A percentile compares a stretch with the other conserved stretches of the same genome.
phyloP scores from a whole-genome alignment of 116 monocot genomes.

The Zostera marina region DNA sequence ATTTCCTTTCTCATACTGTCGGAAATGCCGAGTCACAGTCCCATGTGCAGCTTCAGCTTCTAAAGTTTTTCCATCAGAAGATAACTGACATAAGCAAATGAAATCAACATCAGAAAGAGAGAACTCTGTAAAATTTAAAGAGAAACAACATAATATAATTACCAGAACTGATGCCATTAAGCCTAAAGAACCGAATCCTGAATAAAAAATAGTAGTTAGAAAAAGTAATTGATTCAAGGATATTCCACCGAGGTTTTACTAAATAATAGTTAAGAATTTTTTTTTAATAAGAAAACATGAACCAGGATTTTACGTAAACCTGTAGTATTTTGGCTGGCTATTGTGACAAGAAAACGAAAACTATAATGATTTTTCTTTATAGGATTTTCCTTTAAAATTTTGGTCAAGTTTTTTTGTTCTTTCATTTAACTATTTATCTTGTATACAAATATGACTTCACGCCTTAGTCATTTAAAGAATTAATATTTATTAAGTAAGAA shows the following conservation, averaged over 20 bases:
- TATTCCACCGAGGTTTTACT: background rate
- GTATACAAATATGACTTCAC: too few species aligned
- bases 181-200: slow-evolving; percentile 90
- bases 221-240: background rate
- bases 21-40: slow-evolving; percentile 84
- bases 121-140: background rate
- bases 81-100: slow-evolving; percentile 32
- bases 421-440: too few species aligned
- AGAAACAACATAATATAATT: slow-evolving; percentile 6
- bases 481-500: too few species aligned
- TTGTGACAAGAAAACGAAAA: too few species aligned
- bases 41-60: slow-evolving; percentile 98
- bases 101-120: background rate
- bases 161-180: slow-evolving; percentile 89
- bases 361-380: too few species aligned
- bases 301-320: too few species aligned
- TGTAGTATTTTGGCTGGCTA: too few species aligned
- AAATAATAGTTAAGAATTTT: too few species aligned
- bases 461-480: too few species aligned
- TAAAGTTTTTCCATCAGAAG: slow-evolving; percentile 80
- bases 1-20: slow-evolving; percentile 65
- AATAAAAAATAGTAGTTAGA: slow-evolving; percentile 9
- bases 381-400: too few species aligned
- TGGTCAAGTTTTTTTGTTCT: too few species aligned
- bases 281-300: too few species aligned